phyloP scores from a whole-genome alignment of 306 rosid species.

The Quercus agrifolia region DNA sequence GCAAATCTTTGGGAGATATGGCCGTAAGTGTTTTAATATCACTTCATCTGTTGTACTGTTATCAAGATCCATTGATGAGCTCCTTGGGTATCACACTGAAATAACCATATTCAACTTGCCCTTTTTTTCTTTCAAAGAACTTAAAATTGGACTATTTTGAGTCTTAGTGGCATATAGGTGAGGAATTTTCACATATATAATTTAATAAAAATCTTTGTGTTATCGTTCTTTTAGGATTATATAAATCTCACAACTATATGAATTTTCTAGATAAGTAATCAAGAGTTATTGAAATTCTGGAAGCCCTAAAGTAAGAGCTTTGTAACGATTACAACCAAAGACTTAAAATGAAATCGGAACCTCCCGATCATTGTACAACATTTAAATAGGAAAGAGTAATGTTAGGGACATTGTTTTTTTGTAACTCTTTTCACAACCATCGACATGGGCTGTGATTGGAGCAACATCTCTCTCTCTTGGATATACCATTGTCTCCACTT shows the following conservation, averaged over 20 bases:
- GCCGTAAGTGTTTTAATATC: slow-evolving; percentile 12
- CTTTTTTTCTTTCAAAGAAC: neutral
- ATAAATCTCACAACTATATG: neutral
- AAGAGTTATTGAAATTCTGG: too few species aligned
- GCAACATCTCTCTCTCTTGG: too few species aligned
- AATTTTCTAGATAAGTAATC: neutral
- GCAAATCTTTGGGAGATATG: slow-evolving; percentile 36
- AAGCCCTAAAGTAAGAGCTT: too few species aligned
- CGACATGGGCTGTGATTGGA: too few species aligned
- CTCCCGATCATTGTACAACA: too few species aligned
- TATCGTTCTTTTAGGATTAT: neutral
- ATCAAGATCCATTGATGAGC: neutral
- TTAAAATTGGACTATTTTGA: neutral
- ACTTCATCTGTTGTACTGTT: neutral
- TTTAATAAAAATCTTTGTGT: neutral
- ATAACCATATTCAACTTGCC: neutral
- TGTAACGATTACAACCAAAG: too few species aligned
- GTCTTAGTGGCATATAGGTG: neutral
- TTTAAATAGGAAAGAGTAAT: too few species aligned
- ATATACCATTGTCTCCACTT: too few species aligned
- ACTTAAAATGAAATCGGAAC: too few species aligned
- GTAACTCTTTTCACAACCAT: too few species aligned
- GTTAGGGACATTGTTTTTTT: too few species aligned
- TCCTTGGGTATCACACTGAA: neutral
- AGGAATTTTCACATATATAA: neutral